phyloP scores from a whole-genome alignment of 2,329 filamentous ascomycete species.

The Fusarium graminum region DNA sequence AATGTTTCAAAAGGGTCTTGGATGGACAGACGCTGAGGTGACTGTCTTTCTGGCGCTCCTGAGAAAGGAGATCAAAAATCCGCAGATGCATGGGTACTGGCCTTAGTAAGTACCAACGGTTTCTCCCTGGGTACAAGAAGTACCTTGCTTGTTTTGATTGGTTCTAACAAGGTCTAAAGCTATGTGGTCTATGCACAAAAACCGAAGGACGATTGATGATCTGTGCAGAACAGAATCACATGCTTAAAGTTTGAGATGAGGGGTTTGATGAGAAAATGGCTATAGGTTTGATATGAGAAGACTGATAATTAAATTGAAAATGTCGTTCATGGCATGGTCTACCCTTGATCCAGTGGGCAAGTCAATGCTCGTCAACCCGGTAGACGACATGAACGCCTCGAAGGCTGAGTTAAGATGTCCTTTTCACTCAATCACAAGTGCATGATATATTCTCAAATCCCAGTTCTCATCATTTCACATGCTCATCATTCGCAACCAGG shows the following conservation, averaged over 20 bases:
- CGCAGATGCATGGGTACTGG: slow-evolving; percentile 43
- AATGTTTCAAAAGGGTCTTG: slow-evolving; percentile 51
- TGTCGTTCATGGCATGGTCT: too few species aligned
- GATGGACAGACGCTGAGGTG: slow-evolving; percentile 42
- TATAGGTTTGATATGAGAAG: too few species aligned
- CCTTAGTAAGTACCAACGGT: slow-evolving; percentile 35
- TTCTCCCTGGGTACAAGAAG: background rate
- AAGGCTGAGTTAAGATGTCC: background rate
- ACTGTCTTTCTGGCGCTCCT: slow-evolving; percentile 40
- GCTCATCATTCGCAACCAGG: background rate
- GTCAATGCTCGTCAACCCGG: too few species aligned
- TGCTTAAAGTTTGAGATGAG: background rate
- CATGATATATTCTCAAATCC: background rate
- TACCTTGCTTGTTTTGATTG: background rate
- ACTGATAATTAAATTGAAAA: too few species aligned
- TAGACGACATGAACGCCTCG: background rate
- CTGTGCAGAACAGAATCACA: background rate
- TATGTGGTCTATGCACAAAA: slow-evolving; percentile 36
- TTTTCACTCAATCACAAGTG: background rate
- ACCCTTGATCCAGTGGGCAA: too few species aligned
- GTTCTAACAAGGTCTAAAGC: slow-evolving; percentile 14
- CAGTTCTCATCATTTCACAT: background rate
- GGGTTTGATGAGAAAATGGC: too few species aligned
- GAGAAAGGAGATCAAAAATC: slow-evolving; percentile 43
- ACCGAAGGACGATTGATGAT: background rate